phyloP scores from a whole-genome alignment of 1,284 basidiomycete genomes.

The Sphaerobolus stellatus region DNA sequence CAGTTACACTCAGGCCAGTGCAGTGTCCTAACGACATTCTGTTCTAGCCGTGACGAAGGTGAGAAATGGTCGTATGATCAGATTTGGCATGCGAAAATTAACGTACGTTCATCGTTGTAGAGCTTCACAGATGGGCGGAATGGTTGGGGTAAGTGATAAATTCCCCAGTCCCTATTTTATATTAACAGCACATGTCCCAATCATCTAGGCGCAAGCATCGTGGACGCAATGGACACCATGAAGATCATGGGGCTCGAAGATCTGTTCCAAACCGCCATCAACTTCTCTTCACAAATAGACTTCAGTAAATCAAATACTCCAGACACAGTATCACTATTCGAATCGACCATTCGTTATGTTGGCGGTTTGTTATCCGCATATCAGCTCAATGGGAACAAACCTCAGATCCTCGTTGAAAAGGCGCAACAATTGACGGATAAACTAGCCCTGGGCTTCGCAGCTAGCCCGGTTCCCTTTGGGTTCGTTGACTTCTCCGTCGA shows the following conservation, averaged over 20 bases:
- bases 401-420: constrained; percentile 31
- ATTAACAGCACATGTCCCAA: not conserved
- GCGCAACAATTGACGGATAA: constrained; percentile 73
- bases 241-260: constrained; percentile 55
- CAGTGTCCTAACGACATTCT: not conserved
- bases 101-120: constrained; percentile 16
- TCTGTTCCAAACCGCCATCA: constrained; percentile 53
- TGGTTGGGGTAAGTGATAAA: constrained; percentile 55
- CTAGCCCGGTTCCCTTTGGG: constrained; percentile 52
- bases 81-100: no score
- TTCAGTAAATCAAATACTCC: constrained; percentile 54
- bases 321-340: constrained; percentile 49
- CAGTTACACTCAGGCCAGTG: not conserved
- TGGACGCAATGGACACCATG: constrained; percentile 65
- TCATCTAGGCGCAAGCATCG: constrained; percentile 49
- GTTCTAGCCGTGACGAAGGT: constrained; percentile 9
- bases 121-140: constrained; percentile 56
- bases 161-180: not conserved
- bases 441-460: constrained; percentile 47
- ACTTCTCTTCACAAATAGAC: constrained; percentile 51
- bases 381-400: constrained; percentile 47
- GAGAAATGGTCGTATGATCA: not conserved
- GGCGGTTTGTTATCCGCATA: constrained; percentile 56
- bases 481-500: constrained; percentile 54
- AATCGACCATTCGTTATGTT: constrained; percentile 56